A percentile compares a stretch with the other conserved stretches of the same genome.
These are phyloP conservation scores for Xylaria sp. DNA, from an alignment of 2,329 filamentous ascomycete genomes.

Conservation along the genomic window DNA sequence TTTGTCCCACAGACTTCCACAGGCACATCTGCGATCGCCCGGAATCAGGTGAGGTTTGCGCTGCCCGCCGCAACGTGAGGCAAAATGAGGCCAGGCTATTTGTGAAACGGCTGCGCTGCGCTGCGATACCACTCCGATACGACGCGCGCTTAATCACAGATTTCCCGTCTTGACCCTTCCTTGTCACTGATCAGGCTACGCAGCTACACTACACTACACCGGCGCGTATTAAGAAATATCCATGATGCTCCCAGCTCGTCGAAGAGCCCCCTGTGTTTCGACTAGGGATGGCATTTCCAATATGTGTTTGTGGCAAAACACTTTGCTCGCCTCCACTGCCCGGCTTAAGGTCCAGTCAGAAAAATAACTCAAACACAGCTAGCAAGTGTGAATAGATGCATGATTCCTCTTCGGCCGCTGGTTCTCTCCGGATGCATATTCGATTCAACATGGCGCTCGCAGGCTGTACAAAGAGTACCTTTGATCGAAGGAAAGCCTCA, in stretches of 20 bases:
- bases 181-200: not conserved
- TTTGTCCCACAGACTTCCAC: slow-evolving; percentile 33
- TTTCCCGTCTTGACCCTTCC: not conserved
- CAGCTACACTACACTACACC: not conserved
- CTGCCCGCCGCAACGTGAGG: slow-evolving; percentile 39
- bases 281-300: not conserved
- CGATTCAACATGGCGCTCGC: not conserved
- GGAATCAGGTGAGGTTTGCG: slow-evolving; percentile 46
- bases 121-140: slow-evolving; percentile 8
- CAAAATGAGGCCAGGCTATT: slow-evolving; percentile 43
- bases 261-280: slow-evolving; percentile 8
- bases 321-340: not conserved
- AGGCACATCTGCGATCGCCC: slow-evolving; percentile 45
- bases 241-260: not conserved
- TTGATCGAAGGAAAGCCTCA: not conserved
- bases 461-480: not conserved
- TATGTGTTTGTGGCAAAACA: slow-evolving; percentile 1
- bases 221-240: slow-evolving; percentile 7
- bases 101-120: slow-evolving; percentile 41
- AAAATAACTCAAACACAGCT: not conserved
- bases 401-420: not conserved
- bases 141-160: slow-evolving; percentile 13
- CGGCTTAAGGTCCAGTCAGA: not conserved
- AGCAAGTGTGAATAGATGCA: not conserved
- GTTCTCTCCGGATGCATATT: not conserved